These are phyloP conservation scores for Cyberlindnera maritima DNA, from an alignment of 805 yeast species.

Conservation along the genomic window DNA sequence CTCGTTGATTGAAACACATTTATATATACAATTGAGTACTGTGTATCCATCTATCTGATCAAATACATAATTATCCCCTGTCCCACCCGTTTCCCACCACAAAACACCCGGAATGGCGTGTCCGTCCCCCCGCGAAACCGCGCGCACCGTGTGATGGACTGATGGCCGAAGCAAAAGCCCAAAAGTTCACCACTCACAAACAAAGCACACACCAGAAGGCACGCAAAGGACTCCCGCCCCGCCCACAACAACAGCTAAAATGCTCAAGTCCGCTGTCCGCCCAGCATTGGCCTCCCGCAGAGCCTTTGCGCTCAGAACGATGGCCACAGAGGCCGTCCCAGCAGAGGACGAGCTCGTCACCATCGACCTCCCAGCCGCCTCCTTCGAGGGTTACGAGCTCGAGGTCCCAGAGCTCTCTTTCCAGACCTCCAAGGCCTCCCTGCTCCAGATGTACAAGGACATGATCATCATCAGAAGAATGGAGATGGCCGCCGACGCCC, in stretches of 20 bases:
- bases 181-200: background rate
- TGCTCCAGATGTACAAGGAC: conserved; percentile 93
- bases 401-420: conserved; percentile 69
- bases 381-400: conserved; percentile 84
- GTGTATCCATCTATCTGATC: background rate
- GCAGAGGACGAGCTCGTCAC: conserved; percentile 32
- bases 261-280: conserved; percentile 21
- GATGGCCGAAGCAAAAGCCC: background rate
- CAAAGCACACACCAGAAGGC: background rate
- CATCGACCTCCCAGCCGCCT: conserved; percentile 69
- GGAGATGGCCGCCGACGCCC: conserved; percentile 99
- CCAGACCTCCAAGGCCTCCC: conserved; percentile 74
- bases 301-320: conserved; percentile 22
- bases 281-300: conserved; percentile 18
- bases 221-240: background rate
- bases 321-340: conserved; percentile 27
- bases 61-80: too few species aligned
- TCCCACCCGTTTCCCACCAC: conserved; percentile 3
- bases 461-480: conserved; percentile 92
- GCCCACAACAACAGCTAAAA: background rate
- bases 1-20: too few species aligned
- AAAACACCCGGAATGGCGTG: background rate
- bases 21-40: too few species aligned
- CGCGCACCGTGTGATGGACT: conserved; percentile 8
- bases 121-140: conserved; percentile 3